phyloP scores from a whole-genome alignment of 2,329 filamentous ascomycete species.

The Colletotrichum cuscutae region DNA sequence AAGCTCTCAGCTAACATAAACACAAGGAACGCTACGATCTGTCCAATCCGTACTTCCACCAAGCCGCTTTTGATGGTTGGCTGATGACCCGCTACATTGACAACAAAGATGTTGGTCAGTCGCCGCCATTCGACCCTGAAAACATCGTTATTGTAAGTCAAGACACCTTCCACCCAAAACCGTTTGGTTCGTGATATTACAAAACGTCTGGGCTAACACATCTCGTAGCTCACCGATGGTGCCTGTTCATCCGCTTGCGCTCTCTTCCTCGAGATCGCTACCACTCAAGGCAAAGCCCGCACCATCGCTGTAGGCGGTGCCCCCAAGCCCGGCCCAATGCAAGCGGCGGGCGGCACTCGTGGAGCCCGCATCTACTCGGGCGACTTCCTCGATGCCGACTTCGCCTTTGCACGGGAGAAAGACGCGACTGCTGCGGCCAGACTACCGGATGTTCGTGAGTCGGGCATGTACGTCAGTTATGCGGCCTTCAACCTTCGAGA shows the following conservation, averaged over 20 bases:
- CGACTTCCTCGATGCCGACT: constrained; percentile 33
- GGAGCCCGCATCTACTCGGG: constrained; percentile 54
- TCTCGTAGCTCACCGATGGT: constrained; percentile 58
- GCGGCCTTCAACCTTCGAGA: constrained; percentile 23
- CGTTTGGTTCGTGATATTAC: background rate
- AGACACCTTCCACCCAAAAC: too few relatives aligned
- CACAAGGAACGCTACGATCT: constrained; percentile 19
- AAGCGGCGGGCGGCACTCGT: constrained; percentile 66
- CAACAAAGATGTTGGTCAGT: background rate
- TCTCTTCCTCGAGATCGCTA: constrained; percentile 67
- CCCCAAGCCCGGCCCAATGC: constrained; percentile 60
- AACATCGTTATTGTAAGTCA: constrained; percentile 20
- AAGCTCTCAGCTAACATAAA: background rate
- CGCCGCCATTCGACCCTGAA: background rate
- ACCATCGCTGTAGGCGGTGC: constrained; percentile 69
- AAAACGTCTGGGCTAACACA: background rate
- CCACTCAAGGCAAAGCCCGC: constrained; percentile 61
- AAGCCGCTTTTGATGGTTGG: constrained; percentile 20
- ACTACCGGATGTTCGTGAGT: background rate
- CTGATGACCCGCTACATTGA: constrained; percentile 6
- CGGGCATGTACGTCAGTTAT: constrained; percentile 17
- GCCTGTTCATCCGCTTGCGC: constrained; percentile 70
- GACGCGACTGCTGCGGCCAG: background rate
- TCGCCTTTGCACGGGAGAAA: constrained; percentile 7
- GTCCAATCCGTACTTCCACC: constrained; percentile 9